Evolutionary conservation across 371 early-diverging fungal genomes (phyloP).

Genomic region (Coemansia sp.): DNA sequence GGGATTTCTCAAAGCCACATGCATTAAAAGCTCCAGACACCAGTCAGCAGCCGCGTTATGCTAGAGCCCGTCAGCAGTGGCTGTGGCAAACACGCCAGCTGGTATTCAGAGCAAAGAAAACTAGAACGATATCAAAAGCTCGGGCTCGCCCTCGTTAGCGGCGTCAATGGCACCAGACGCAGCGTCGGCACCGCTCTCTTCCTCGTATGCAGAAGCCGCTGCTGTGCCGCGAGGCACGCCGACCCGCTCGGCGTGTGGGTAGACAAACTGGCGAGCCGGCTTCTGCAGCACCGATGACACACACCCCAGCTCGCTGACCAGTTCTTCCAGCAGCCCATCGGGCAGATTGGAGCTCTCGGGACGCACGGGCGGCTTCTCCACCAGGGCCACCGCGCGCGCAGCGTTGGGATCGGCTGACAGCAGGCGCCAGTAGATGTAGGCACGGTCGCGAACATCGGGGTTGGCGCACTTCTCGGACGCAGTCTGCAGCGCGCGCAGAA

Average conservation of each 20-base stretch:
- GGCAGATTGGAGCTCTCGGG: constrained; percentile 56
- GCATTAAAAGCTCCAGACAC: no score
- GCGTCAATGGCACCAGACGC: not conserved
- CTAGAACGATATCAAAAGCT: constrained; percentile 10
- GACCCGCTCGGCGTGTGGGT: constrained; percentile 31
- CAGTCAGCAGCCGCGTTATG: no score
- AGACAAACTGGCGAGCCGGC: constrained; percentile 71
- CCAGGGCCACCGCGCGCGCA: constrained; percentile 67
- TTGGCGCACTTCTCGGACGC: constrained; percentile 90
- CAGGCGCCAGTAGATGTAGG: constrained; percentile 95
- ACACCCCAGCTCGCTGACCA: constrained; percentile 80
- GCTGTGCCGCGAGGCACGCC: constrained; percentile 32
- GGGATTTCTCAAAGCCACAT: no score
- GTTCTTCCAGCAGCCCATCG: constrained; percentile 70
- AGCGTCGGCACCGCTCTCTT: not conserved
- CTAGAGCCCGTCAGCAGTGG: no score
- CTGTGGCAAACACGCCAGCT: no score
- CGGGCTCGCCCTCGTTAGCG: constrained; percentile 5
- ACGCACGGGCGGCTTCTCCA: constrained; percentile 58
- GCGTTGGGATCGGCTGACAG: constrained; percentile 90
- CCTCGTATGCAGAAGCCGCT: not conserved
- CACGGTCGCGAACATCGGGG: constrained; percentile 94
- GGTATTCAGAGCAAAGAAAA: no score
- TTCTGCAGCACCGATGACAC: constrained; percentile 93
- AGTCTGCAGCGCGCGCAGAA: constrained; percentile 81